Percentiles rank a stretch among this genome's conserved stretches.
phyloP scores from a whole-genome alignment of 495 filamentous ascomycete genomes.

The Penicillium tannophilum region DNA sequence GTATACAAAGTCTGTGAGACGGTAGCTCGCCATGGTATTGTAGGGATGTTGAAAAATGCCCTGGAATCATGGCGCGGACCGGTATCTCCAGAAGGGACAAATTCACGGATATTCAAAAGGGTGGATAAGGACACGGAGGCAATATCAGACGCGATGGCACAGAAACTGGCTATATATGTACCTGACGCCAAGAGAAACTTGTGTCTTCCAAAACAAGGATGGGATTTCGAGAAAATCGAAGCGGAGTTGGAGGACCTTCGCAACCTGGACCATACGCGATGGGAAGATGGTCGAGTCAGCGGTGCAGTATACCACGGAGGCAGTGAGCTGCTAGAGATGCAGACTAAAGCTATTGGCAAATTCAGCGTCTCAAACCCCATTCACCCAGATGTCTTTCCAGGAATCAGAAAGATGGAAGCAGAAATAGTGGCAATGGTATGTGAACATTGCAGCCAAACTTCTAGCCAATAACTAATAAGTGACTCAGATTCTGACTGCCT shows the following conservation, averaged over 20 bases:
- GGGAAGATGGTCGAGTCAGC: slow-evolving; percentile 94
- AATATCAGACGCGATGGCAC: too few relatives aligned
- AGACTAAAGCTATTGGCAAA: slow-evolving; percentile 86
- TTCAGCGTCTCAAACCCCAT: slow-evolving; percentile 97
- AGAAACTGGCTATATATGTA: too few relatives aligned
- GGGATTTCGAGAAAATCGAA: slow-evolving; percentile 76
- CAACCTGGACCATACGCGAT: slow-evolving; percentile 88
- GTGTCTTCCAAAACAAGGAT: slow-evolving; percentile 87
- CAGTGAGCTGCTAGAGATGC: slow-evolving; percentile 77
- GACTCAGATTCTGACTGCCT: slow-evolving; percentile 70
- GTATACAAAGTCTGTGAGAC: too few relatives aligned
- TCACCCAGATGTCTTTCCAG: slow-evolving; percentile 97
- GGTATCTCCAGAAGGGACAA: too few relatives aligned
- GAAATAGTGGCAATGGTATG: slow-evolving; percentile 93
- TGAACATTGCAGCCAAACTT: not conserved
- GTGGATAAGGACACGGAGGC: too few relatives aligned
- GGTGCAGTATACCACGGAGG: slow-evolving; percentile 97
- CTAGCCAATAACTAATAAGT: not conserved
- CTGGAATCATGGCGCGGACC: too few relatives aligned
- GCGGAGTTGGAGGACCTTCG: slow-evolving; percentile 78
- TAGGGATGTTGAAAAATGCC: too few relatives aligned
- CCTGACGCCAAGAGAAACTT: slow-evolving; percentile 64
- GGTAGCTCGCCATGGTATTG: too few relatives aligned
- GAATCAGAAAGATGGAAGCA: slow-evolving; percentile 98
- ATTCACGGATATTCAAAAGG: too few relatives aligned